Conservation (phyloP, 208 protist species). For the Trypanosoma scelopori region DNA sequence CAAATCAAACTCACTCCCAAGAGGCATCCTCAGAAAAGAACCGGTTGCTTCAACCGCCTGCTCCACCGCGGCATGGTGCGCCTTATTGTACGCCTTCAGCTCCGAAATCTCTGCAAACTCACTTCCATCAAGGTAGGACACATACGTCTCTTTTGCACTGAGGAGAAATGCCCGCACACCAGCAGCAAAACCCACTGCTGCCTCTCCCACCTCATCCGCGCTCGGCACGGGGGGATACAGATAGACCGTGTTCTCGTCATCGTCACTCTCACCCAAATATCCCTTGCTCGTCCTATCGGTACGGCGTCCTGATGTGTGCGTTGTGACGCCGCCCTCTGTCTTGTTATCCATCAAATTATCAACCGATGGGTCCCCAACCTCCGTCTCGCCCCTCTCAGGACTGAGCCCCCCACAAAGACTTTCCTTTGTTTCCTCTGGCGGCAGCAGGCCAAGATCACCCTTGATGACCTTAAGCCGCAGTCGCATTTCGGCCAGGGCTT, state of each 20-base stretch:
- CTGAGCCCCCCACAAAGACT: no score
- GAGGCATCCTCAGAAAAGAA: constrained; percentile 27
- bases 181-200: constrained; percentile 5
- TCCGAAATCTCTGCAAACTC: constrained; percentile 33
- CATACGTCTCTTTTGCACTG: constrained; percentile 8
- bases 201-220: constrained; percentile 13
- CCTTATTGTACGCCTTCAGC: constrained; percentile 49
- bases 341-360: constrained; percentile 19
- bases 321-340: constrained; percentile 4
- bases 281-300: neutral
- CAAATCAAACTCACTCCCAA: constrained; percentile 39
- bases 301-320: neutral
- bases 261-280: constrained; percentile 15
- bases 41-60: constrained; percentile 28
- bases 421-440: constrained; percentile 39
- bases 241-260: constrained; percentile 19
- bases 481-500: constrained; percentile 56
- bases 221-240: constrained; percentile 12
- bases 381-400: neutral
- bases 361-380: no score
- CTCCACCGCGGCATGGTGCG: constrained; percentile 33
- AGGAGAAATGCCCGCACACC: neutral
- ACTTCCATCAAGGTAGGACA: constrained; percentile 77
- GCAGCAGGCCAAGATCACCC: constrained; percentile 71
- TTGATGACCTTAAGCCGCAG: constrained; percentile 77